Conservation (phyloP, 140 eudicot species). For the Anethum foeniculum region DNA sequence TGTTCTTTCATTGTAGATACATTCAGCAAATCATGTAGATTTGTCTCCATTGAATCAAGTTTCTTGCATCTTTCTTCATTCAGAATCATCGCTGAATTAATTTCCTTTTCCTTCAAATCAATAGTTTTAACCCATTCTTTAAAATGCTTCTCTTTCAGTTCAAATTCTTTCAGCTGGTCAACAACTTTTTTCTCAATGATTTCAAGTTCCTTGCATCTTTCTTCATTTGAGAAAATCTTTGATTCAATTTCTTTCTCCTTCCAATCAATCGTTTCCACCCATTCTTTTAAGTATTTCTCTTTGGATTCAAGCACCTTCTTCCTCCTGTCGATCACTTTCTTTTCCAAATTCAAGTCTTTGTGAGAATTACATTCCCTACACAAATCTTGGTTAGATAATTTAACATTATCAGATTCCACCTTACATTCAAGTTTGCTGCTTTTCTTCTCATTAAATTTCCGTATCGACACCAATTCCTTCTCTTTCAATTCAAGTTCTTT, state of each 20-base stretch:
- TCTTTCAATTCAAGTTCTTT: background rate
- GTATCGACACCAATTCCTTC: background rate
- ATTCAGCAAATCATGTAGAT: background rate
- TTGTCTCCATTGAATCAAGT: background rate
- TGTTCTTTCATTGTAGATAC: background rate
- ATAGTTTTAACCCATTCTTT: background rate
- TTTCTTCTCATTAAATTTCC: background rate
- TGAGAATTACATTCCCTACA: background rate
- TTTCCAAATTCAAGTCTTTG: background rate
- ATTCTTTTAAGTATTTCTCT: background rate
- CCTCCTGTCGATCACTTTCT: background rate
- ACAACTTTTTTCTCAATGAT: background rate
- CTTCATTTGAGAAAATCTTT: background rate
- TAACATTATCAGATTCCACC: background rate
- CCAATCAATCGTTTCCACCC: background rate
- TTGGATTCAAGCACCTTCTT: background rate
- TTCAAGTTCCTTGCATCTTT: background rate
- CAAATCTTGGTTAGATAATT: background rate
- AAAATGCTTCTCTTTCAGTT: background rate
- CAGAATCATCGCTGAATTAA: background rate
- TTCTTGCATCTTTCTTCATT: background rate
- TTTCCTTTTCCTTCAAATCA: background rate
- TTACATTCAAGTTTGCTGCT: background rate
- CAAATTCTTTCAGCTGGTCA: background rate
- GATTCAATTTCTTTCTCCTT: background rate